Conservation (phyloP, 2,329 filamentous ascomycete species). For the Calonectria hawksworthii region DNA sequence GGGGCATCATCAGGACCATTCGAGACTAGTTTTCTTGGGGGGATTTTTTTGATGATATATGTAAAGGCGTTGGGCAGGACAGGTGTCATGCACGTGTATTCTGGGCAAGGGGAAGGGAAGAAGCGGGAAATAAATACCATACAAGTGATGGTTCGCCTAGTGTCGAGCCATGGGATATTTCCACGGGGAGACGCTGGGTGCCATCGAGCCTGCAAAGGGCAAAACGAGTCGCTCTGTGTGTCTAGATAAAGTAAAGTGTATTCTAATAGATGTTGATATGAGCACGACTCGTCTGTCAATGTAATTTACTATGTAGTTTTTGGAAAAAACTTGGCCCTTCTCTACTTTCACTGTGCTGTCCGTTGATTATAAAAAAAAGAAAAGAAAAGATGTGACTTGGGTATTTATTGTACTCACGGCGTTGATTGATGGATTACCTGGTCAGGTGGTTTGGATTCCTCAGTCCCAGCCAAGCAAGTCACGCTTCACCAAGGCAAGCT, state of each 20-base stretch:
- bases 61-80: conserved; percentile 48
- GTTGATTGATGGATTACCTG: background rate
- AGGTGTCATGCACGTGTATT: conserved; percentile 46
- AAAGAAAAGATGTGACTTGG: no score
- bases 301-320: conserved; percentile 7
- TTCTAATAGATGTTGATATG: conserved; percentile 58
- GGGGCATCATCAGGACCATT: conserved; percentile 27
- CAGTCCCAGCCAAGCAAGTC: background rate
- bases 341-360: background rate
- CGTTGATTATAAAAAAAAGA: no score
- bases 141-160: conserved; percentile 39
- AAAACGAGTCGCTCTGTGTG: conserved; percentile 40
- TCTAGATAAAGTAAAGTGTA: conserved; percentile 56
- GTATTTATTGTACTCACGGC: background rate
- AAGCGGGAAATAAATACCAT: conserved; percentile 45
- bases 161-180: conserved; percentile 27
- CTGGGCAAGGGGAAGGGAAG: conserved; percentile 40
- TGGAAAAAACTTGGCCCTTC: background rate
- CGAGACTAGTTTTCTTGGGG: conserved; percentile 32
- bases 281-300: conserved; percentile 4
- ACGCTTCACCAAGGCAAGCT: conserved; percentile 24
- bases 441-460: conserved; percentile 16
- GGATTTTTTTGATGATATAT: conserved; percentile 50
- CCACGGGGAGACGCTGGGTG: conserved; percentile 26
- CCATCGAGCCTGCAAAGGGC: conserved; percentile 38